Base-by-base conservation (phyloP, 2,329 filamentous ascomycete species). In the Aspergillus amoenus region DNA sequence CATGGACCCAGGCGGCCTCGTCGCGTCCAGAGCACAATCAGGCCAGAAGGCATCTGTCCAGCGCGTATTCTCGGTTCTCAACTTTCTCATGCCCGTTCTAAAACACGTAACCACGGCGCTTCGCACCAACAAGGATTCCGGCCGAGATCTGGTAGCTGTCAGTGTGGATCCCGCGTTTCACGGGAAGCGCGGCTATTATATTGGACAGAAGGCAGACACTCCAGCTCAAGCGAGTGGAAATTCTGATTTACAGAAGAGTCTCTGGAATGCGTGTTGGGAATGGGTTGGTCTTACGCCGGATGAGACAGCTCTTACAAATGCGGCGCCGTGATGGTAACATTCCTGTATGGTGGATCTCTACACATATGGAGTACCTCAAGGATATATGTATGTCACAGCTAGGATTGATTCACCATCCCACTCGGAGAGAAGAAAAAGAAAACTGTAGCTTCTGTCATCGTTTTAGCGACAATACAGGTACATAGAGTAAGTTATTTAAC, bases 1-100 rank as follows among this genome's bases (percentile, higher is more conserved):
- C 6, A 67, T 75, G 49, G 71, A 76, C 47, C 72, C 73, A 0
- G 72, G 71, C n/a, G 65, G 62, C 9, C 59, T 67, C 2, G 55
- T 60, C 4, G 48, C 47, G 2, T 66, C 65, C 0, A 54, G 65
- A 34, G 61, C 61, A 2, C 65, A 67, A 32, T 32, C 11, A 2
- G 56, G 48, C 7, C 64, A 65, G 32, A 64, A 60, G 27, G 52
- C 13, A 39, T 59, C 54, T 5, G 48, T 42, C 1, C 57, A 55
- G 8, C 24, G 39, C 2, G 7, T 66, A 1, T 61, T 65, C 7
- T 49, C 43, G 1, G 24, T 42, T 0, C 50, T 66, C 4, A 63
- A 63, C 24, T 42, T 59, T 5, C 40, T 64, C 1, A 60, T 65
- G 59, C 64, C 65, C 1, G 41, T 65, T 18, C 49, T 67, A 1